Evolutionary conservation across 1,139 yeast genomes (phyloP).

Genomic region (Debaryomycetaceae sp.): DNA sequence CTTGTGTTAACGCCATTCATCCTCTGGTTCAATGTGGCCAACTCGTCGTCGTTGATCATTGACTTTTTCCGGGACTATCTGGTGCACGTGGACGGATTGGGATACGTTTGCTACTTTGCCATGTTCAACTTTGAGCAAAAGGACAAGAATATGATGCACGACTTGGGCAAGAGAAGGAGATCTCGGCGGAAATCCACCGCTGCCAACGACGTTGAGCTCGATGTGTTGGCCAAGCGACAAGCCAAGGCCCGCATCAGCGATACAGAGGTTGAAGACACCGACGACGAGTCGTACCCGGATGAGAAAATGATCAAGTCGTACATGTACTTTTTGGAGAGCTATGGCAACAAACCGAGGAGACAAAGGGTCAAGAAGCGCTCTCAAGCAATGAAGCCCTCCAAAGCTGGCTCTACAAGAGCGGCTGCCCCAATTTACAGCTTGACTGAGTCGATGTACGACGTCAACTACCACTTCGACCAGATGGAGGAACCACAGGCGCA

Average conservation of each 20-base stretch:
- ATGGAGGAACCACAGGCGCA: constrained; percentile 23
- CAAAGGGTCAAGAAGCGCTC: no score
- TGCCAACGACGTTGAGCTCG: constrained; percentile 5
- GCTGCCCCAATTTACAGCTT: constrained; percentile 12
- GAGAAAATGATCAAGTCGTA: constrained; percentile 93
- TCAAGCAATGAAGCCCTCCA: constrained; percentile 14
- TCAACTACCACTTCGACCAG: constrained; percentile 25
- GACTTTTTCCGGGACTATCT: constrained; percentile 90
- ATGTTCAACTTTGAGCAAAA: constrained; percentile 76
- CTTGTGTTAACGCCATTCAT: constrained; percentile 82
- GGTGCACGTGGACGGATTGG: constrained; percentile 89
- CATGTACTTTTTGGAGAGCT: constrained; percentile 79
- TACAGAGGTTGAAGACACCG: constrained; percentile 21
- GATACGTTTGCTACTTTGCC: constrained; percentile 91
- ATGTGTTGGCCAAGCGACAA: constrained; percentile 6
- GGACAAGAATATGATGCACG: constrained; percentile 46
- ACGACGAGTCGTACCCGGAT: constrained; percentile 52
- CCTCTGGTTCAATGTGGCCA: constrained; percentile 77
- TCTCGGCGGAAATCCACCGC: constrained; percentile 14
- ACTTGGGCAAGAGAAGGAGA: constrained; percentile 22
- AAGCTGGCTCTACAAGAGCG: not conserved
- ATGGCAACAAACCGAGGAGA: constrained; percentile 31
- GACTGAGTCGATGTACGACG: constrained; percentile 25
- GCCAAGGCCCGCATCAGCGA: constrained; percentile 15
- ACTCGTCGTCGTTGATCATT: constrained; percentile 65